A percentile compares a stretch with the other conserved stretches of the same genome.
phyloP scores from a whole-genome alignment of 2,329 filamentous ascomycete genomes.

The Monilinia polystroma region DNA sequence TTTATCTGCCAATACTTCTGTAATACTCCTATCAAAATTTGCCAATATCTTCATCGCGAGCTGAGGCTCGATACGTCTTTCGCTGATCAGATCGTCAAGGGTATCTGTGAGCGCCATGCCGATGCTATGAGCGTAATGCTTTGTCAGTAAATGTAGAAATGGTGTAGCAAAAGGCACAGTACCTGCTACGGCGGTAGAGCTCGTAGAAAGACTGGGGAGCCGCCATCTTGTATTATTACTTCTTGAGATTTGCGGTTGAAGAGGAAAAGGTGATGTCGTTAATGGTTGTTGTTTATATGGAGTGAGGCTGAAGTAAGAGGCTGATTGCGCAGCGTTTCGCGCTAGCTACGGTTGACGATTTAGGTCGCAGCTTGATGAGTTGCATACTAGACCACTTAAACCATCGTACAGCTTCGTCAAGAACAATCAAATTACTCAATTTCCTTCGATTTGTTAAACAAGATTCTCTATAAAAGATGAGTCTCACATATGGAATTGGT shows the following conservation, averaged over 20 bases:
- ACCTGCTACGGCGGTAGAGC: constrained; percentile 98
- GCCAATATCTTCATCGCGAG: constrained; percentile 97
- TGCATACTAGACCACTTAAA: constrained; percentile 15
- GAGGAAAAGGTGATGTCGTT: constrained; percentile 15
- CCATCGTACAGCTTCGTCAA: constrained; percentile 18
- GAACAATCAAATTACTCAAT: constrained; percentile 13
- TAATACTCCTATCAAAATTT: constrained; percentile 92
- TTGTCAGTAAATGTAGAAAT: constrained; percentile 37
- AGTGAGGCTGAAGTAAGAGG: constrained; percentile 29
- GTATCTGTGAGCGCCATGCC: constrained; percentile 92
- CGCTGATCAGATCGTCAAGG: constrained; percentile 93
- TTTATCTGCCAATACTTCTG: constrained; percentile 86
- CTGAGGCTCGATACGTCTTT: constrained; percentile 93
- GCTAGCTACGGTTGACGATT: constrained; percentile 31
- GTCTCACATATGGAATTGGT: constrained; percentile 69
- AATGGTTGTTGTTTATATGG: constrained; percentile 25
- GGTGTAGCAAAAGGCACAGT: constrained; percentile 45
- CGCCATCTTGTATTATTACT: constrained; percentile 45
- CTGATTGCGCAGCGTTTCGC: constrained; percentile 21
- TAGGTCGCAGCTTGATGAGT: constrained; percentile 17
- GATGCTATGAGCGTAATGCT: constrained; percentile 60
- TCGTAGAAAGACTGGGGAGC: constrained; percentile 73
- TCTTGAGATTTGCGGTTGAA: constrained; percentile 27
- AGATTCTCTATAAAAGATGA: constrained; percentile 53
- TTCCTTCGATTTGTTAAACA: constrained; percentile 5